phyloP scores from a whole-genome alignment of 2,329 filamentous ascomycete species.

The Scolecobasidium constrictum region DNA sequence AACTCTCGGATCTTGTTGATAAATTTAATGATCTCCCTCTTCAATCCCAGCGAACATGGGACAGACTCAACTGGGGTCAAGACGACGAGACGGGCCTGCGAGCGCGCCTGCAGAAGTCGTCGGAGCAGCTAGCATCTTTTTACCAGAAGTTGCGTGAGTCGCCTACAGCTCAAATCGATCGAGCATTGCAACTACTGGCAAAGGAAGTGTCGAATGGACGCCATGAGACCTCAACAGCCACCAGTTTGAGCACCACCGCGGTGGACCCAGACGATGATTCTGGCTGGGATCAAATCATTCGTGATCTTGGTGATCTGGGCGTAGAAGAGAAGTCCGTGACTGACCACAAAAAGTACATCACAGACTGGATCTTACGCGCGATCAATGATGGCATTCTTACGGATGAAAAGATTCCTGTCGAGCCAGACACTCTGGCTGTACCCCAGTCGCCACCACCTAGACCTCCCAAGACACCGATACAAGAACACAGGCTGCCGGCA shows the following conservation, averaged over 20 bases:
- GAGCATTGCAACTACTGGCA: slow-evolving; percentile 20
- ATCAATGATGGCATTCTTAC: slow-evolving; percentile 21
- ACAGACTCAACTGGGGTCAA: slow-evolving; percentile 21
- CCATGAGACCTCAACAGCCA: slow-evolving; percentile 13
- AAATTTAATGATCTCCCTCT: slow-evolving; percentile 21
- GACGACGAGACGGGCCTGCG: slow-evolving; percentile 15
- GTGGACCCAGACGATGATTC: slow-evolving; percentile 15
- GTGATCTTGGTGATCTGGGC: slow-evolving; percentile 22
- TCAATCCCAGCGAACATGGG: slow-evolving; percentile 20
- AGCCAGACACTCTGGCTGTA: slow-evolving; percentile 4
- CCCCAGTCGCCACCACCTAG: slow-evolving; percentile 8
- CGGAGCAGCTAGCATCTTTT: slow-evolving; percentile 19
- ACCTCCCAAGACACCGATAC: background rate
- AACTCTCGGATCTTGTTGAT: slow-evolving; percentile 17
- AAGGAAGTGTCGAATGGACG: slow-evolving; percentile 20
- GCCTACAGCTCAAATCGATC: slow-evolving; percentile 19
- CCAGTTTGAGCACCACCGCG: slow-evolving; percentile 8
- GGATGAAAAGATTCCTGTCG: slow-evolving; percentile 12
- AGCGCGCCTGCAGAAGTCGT: slow-evolving; percentile 17
- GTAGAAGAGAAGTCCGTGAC: slow-evolving; percentile 12
- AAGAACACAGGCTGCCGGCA: background rate
- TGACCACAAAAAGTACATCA: slow-evolving; percentile 18
- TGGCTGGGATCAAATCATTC: slow-evolving; percentile 21
- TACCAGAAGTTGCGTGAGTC: slow-evolving; percentile 20
- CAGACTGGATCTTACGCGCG: slow-evolving; percentile 20